phyloP scores from a whole-genome alignment of 192 early-diverging fungal species.

The Nowakowskiella sp. region DNA sequence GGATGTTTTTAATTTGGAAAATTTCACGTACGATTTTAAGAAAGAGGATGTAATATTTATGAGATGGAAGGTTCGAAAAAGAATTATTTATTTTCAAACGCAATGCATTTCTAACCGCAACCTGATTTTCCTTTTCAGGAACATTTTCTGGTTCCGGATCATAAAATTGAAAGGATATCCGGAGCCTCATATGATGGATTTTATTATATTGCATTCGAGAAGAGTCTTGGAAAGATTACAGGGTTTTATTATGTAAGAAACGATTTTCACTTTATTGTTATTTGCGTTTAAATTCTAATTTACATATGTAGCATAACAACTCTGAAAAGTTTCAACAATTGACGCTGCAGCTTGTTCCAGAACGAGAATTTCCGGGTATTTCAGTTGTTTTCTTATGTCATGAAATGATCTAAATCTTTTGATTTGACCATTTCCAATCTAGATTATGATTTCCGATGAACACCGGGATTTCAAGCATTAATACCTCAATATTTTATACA shows the following conservation, averaged over 20 bases:
- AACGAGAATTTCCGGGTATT: constrained; percentile 4
- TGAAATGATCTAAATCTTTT: too few relatives aligned
- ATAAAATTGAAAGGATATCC: constrained; percentile 60
- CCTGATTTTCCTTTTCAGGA: constrained; percentile 38
- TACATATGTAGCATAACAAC: constrained; percentile 25
- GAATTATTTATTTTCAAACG: not conserved
- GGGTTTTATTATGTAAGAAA: constrained; percentile 55
- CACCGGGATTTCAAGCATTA: too few relatives aligned
- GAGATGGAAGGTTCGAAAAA: constrained; percentile 70
- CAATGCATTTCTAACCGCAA: too few relatives aligned
- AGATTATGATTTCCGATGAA: too few relatives aligned
- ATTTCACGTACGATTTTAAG: constrained; percentile 48
- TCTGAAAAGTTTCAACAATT: constrained; percentile 48
- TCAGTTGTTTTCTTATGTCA: too few relatives aligned
- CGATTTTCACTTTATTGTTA: not conserved
- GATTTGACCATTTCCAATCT: too few relatives aligned
- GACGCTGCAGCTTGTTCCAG: constrained; percentile 26
- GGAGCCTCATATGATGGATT: constrained; percentile 88
- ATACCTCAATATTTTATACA: too few relatives aligned
- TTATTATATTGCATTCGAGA: constrained; percentile 70
- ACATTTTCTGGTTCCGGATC: constrained; percentile 84
- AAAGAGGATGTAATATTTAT: constrained; percentile 68
- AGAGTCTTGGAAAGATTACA: constrained; percentile 51
- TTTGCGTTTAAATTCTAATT: not conserved
- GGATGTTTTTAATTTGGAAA: constrained; percentile 29